Base-by-base conservation (phyloP, 345 rosid species). In the Salix udensis region DNA sequence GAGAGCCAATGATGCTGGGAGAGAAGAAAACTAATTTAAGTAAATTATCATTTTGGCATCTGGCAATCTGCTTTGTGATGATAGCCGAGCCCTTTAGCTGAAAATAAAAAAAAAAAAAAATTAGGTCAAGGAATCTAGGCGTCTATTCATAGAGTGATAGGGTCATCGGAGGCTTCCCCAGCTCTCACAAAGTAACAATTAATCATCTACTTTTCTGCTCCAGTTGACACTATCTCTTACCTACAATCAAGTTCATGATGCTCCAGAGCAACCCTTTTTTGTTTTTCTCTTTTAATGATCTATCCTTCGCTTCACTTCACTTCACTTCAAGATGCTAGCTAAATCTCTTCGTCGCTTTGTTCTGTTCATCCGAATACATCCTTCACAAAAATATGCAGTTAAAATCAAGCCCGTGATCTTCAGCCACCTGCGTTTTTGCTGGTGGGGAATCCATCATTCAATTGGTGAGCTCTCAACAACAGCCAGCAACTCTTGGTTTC, bases 21-120 rank as follows among this genome's bases (percentile, higher is more conserved):
- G 31, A 67, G 58, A 78, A 13, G 78, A 79, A 71, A 53, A 14
- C 67, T 68, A 71, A 76, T 74, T 84, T 84, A 88, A 84, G 81
- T 82, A 84, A 76, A 72, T 86, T 83, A 88, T 88, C 86, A 21
- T 37, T 31, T 81, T 74, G 83, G 88, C 66, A 84, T 79, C 85
- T 67, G n/a, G 48, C 64, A 70, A 34, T 70, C 75, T 74, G 77
- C 86, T 84, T 84, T 84, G 64, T 24, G 61, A 68, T 80, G 85
- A 82, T 77, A 44, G 69, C 36, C 13, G 40, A 65, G 19, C 68
- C 75, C 72, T 75, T 82, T 61, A 77, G 72, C 69, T 28, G 44
- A 80, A 82, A 70, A 30, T 6, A 66, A 19, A 34, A 72, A 12
- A 21, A 19, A 55, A 55, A 55, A 21, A 68, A 31, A 31, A 31